Evolutionary conservation across 2,329 filamentous ascomycete species (phyloP).

Genomic region (Raffaelea ambrosiae): DNA sequence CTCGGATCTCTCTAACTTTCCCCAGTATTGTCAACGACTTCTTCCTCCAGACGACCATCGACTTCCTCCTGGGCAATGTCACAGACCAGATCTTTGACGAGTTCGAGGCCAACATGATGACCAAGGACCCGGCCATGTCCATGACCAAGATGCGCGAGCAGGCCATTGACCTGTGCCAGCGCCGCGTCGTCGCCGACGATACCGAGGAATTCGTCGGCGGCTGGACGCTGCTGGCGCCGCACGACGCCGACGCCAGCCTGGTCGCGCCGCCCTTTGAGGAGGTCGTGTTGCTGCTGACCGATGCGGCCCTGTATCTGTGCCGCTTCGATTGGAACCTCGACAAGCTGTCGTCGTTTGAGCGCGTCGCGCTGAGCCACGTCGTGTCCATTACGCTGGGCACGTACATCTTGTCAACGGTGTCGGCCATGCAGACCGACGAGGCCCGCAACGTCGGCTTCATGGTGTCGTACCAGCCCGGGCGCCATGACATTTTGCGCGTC

Average conservation of each 20-base stretch:
- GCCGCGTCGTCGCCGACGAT: constrained; percentile 77
- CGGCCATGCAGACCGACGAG: constrained; percentile 67
- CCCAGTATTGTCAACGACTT: constrained; percentile 94
- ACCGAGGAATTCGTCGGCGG: constrained; percentile 78
- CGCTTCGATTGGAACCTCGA: constrained; percentile 92
- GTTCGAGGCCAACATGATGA: constrained; percentile 90
- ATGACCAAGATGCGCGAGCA: constrained; percentile 76
- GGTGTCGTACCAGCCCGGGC: constrained; percentile 65
- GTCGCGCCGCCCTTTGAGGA: constrained; percentile 74
- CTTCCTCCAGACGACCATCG: constrained; percentile 90
- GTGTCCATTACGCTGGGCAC: constrained; percentile 67
- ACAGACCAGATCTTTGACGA: constrained; percentile 82
- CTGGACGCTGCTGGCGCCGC: constrained; percentile 80
- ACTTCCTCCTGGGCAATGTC: constrained; percentile 86
- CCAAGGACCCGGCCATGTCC: constrained; percentile 82
- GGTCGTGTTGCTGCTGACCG: constrained; percentile 77
- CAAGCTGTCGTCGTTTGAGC: constrained; percentile 87
- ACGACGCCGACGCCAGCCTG: constrained; percentile 54
- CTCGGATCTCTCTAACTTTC: background rate
- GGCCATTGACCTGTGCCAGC: constrained; percentile 81
- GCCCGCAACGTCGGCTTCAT: constrained; percentile 76
- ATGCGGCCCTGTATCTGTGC: constrained; percentile 78
- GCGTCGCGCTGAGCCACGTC: constrained; percentile 69
- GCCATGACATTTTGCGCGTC: constrained; percentile 63
- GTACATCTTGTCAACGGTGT: constrained; percentile 85